Conservation (phyloP, 805 yeast genomes). For the Ogataea pignaliae region DNA sequence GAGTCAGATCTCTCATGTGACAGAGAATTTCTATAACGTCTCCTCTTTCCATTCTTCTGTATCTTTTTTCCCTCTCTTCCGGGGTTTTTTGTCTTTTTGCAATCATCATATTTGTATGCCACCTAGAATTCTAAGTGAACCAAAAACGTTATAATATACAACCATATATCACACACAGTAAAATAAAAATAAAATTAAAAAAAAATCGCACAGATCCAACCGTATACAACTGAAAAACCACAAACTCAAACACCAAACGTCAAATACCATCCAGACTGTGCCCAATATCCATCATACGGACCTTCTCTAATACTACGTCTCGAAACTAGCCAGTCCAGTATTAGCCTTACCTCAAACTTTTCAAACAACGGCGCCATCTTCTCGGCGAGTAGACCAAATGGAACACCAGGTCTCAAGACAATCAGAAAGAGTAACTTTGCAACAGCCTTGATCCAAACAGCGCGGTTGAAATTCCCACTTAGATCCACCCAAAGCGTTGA, state of each 20-base stretch:
- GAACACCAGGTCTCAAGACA: conserved; percentile 54
- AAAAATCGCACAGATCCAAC: not conserved
- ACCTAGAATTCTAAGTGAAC: no score
- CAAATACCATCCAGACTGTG: conserved; percentile 40
- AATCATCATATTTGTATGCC: no score
- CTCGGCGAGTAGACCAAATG: conserved; percentile 15
- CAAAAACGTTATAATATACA: no score
- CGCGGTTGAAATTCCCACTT: conserved; percentile 51
- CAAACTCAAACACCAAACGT: conserved; percentile 2
- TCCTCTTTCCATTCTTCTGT: no score
- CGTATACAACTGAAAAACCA: not conserved
- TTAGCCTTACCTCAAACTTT: conserved; percentile 32
- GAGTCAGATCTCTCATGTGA: no score
- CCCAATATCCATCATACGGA: conserved; percentile 38
- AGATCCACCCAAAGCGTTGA: conserved; percentile 70
- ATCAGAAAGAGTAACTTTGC: conserved; percentile 42
- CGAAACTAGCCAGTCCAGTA: conserved; percentile 42
- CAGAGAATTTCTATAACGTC: no score
- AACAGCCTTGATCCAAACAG: conserved; percentile 57
- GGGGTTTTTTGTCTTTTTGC: no score
- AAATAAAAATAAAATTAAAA: no score
- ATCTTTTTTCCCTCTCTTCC: no score
- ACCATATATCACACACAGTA: no score
- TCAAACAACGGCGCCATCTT: conserved; percentile 31
- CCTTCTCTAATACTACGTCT: conserved; percentile 35